phyloP scores from a whole-genome alignment of 2,329 filamentous ascomycete species.

The Colletotrichum tropicale region DNA sequence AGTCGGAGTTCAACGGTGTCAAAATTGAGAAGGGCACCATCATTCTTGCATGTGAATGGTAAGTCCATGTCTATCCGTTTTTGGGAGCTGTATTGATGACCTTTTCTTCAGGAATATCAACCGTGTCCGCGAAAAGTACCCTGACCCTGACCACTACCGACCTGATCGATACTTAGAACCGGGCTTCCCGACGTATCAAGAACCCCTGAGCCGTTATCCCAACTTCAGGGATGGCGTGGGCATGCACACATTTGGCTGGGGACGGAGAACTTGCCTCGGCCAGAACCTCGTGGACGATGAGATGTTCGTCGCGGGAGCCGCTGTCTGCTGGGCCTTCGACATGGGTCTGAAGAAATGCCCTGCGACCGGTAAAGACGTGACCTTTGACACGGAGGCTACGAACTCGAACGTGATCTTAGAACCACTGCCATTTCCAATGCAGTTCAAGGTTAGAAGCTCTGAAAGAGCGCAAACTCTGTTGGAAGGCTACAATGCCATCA shows the following conservation, averaged over 20 bases:
- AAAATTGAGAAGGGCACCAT: constrained; percentile 53
- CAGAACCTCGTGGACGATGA: constrained; percentile 67
- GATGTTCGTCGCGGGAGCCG: constrained; percentile 54
- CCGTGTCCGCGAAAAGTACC: constrained; percentile 63
- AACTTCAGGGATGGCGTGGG: constrained; percentile 62
- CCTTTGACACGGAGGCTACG: constrained; percentile 53
- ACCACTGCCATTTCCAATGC: constrained; percentile 50
- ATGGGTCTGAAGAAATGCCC: constrained; percentile 44
- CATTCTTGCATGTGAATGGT: constrained; percentile 56
- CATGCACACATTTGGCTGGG: constrained; percentile 70
- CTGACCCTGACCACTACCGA: constrained; percentile 65
- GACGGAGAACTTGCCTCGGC: constrained; percentile 66
- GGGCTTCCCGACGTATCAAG: constrained; percentile 68
- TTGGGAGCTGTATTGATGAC: not conserved
- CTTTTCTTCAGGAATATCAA: constrained; percentile 52
- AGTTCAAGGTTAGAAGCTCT: constrained; percentile 45
- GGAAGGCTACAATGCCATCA: constrained; percentile 36
- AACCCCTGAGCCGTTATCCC: constrained; percentile 66
- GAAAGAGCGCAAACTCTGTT: constrained; percentile 42
- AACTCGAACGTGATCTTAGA: constrained; percentile 60
- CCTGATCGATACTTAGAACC: constrained; percentile 68
- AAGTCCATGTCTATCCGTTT: constrained; percentile 10
- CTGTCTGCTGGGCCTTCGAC: constrained; percentile 55
- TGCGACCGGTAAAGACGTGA: constrained; percentile 43
- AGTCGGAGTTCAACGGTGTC: constrained; percentile 51